Percentiles rank a stretch among this genome's conserved stretches.
phyloP scores from a whole-genome alignment of 2,329 filamentous ascomycete genomes.

The Pleurostoma richardsiae region DNA sequence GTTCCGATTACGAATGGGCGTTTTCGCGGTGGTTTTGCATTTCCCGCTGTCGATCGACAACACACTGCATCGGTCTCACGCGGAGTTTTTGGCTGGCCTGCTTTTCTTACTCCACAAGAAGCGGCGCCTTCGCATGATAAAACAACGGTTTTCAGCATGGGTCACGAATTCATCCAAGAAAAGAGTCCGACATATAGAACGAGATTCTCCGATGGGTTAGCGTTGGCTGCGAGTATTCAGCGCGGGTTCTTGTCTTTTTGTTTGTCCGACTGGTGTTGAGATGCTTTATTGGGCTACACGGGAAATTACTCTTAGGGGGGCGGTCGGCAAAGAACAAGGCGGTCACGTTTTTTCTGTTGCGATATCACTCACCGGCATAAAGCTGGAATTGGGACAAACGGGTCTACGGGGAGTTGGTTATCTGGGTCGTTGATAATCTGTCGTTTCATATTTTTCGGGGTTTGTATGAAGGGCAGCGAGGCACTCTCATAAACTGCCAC shows the following conservation, averaged over 20 bases:
- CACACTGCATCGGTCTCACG: conserved; percentile 40
- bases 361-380: conserved; percentile 4
- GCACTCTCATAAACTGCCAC: conserved; percentile 10
- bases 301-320: conserved; percentile 10
- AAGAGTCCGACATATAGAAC: conserved; percentile 48
- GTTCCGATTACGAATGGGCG: conserved; percentile 39
- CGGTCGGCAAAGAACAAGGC: conserved; percentile 8
- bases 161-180: conserved; percentile 44
- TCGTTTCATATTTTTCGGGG: conserved; percentile 4
- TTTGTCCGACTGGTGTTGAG: conserved; percentile 23
- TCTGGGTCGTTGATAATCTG: conserved; percentile 5
- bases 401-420: conserved; percentile 10
- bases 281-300: conserved; percentile 8
- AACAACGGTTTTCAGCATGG: conserved; percentile 38
- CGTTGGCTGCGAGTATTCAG: conserved; percentile 12
- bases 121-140: conserved; percentile 35
- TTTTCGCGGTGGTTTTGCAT: conserved; percentile 39
- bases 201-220: conserved; percentile 26
- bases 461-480: conserved; percentile 8
- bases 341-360: conserved; percentile 7
- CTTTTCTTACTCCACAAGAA: conserved; percentile 24
- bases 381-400: conserved; percentile 8
- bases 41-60: conserved; percentile 21
- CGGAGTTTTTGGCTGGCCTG: conserved; percentile 33
- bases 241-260: conserved; percentile 25